Base-by-base conservation (phyloP, 345 rosid genomes). In the Citrus trifoliata region DNA sequence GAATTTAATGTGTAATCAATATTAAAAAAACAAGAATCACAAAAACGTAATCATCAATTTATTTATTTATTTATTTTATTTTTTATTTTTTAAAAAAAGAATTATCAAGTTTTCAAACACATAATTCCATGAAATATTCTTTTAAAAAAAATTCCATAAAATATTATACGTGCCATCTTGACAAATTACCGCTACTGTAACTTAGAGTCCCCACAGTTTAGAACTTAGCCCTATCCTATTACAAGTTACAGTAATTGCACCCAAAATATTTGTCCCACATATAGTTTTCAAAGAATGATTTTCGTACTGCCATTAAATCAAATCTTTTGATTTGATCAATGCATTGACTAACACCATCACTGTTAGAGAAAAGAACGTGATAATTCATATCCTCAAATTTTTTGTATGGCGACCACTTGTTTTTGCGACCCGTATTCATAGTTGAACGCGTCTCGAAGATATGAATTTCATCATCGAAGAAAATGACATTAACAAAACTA, bases 1-100 rank as follows among this genome's bases (percentile, higher is more conserved):
- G 0, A 32, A 32, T 32, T 0, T 32, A 0, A 32, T 32, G 5
- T 32, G 5, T 4, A 32, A 32, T 0, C 5, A 32, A 0, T 32
- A 32, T 32, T 32, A 32, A 32, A 32, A 32, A 32, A 32, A 32
- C 0, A 32, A 0, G 4, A 32, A 32, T 32, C 5, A 0, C 33
- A 32, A 0, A 32, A n/a, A 63, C 32, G n/a, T 10, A 63, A 63
- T 63, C 21, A 6, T 12, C 67, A 0, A 33, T 22, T 18, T 33
- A 32, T 65, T n/a, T 37, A 37, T 35, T 35, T 35, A 64, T 14
- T 51, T 0, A 6, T 16, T 14, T 14, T 3, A 16, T 18, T 53
- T 53, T 18, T 10, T 2, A 8, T 8, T 51, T 18, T 53, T 53
- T 53, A 0, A 4, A 4, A 10, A 46, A 46, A 1, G 51, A 46